Evolutionary conservation across 257 asterid species (phyloP).

Genomic region (Ajuga chamaepitys): DNA sequence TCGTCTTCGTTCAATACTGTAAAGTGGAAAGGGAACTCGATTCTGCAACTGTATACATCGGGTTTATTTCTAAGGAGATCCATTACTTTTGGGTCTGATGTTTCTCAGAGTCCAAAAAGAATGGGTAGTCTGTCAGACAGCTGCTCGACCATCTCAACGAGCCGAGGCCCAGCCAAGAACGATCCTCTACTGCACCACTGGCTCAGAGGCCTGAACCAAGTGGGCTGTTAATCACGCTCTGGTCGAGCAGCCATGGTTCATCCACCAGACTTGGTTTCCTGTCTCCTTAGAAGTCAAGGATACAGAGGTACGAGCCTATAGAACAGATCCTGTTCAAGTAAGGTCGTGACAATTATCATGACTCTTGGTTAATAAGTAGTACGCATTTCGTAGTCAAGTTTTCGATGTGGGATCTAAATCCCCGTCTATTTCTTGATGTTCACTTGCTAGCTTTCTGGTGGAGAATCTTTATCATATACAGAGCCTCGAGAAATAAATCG

Average conservation of each 20-base stretch:
- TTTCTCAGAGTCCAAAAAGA: neutral
- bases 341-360: neutral
- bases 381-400: too few relatives aligned
- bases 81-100: too few relatives aligned
- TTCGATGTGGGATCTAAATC: too few relatives aligned
- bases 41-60: too few relatives aligned
- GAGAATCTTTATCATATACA: too few relatives aligned
- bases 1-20: too few relatives aligned
- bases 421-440: too few relatives aligned
- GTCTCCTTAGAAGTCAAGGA: slow-evolving; percentile 2
- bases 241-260: slow-evolving; percentile 9
- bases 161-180: neutral
- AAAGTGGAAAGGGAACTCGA: too few relatives aligned
- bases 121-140: slow-evolving; percentile 10
- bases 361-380: neutral
- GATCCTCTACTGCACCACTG: slow-evolving; percentile 7
- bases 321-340: neutral
- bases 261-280: slow-evolving; percentile 25
- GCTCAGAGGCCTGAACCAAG: neutral
- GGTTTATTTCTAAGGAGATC: too few relatives aligned
- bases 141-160: neutral
- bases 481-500: too few relatives aligned
- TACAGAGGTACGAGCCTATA: neutral
- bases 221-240: slow-evolving; percentile 19
- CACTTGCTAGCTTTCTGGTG: too few relatives aligned